phyloP scores from a whole-genome alignment of 164 flowering plant species.

The Kingdonia uniflora region DNA sequence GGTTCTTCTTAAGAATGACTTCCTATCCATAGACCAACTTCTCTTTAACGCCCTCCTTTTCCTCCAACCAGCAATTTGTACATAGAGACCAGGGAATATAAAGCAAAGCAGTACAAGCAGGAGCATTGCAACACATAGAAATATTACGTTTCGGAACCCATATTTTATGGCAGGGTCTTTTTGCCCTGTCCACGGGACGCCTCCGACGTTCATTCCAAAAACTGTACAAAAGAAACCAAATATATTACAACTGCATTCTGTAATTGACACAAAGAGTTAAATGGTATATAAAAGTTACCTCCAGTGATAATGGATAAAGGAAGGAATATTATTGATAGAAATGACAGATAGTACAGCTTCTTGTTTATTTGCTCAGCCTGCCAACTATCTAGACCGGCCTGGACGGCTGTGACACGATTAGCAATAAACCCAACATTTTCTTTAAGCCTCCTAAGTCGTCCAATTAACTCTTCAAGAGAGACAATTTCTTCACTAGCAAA shows the following conservation, averaged over 20 bases:
- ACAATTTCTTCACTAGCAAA: constrained; percentile 60
- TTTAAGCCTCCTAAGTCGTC: constrained; percentile 74
- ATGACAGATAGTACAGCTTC: constrained; percentile 90
- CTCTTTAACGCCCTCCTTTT: constrained; percentile 35
- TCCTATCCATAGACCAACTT: constrained; percentile 72
- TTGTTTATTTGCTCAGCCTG: constrained; percentile 93
- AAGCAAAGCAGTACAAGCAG: constrained; percentile 61
- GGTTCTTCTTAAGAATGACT: constrained; percentile 50
- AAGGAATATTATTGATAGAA: constrained; percentile 87
- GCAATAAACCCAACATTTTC: constrained; percentile 92
- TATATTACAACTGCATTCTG: not conserved
- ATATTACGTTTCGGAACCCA: constrained; percentile 80
- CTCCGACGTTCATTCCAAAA: constrained; percentile 99
- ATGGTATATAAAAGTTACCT: constrained; percentile 36
- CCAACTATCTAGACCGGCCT: constrained; percentile 97
- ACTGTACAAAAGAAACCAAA: constrained; percentile 28
- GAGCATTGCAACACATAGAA: constrained; percentile 51
- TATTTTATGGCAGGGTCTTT: constrained; percentile 41
- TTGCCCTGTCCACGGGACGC: constrained; percentile 94
- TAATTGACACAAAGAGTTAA: not conserved
- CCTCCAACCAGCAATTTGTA: constrained; percentile 45
- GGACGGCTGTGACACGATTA: constrained; percentile 88
- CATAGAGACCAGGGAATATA: constrained; percentile 48
- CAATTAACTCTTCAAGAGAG: constrained; percentile 73
- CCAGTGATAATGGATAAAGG: constrained; percentile 95